Base-by-base conservation (phyloP, 768 basidiomycete genomes). In the Suillus sp. region DNA sequence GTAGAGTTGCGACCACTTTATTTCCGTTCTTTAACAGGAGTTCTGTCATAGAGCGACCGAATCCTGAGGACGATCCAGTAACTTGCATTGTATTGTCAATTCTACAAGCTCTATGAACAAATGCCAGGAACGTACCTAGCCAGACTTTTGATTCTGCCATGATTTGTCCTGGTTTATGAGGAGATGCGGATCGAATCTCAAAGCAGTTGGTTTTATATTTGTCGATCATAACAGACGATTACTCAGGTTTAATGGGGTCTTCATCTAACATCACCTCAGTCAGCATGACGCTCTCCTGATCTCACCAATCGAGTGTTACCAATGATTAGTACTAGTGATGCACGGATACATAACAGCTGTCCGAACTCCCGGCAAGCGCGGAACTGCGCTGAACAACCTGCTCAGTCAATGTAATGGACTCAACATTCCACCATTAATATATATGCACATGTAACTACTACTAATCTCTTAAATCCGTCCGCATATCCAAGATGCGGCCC, bases 1-100 rank as follows among this genome's bases (percentile, higher is more conserved):
- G 78, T 30, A 78, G 68, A 25, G 80, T 79, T 18, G 81, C 80
- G 59, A 79, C 71, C 54, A 71, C 79, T 8, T 54, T 74, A 59
- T 78, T 77, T 30, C 78, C 79, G 3, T 69, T 67, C 16, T 57
- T 59, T 22, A 81, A 73, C 16, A 71, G 73, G 22, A 45, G 40
- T 61, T 77, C 72, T 14, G 70, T 69, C 63, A 75, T 69, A 20
- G 63, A 37, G 10, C 71, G 73, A 1, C 79, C 79, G 54, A 80
- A 73, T 34, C 78, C 78, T 3, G 75, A 67, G 3, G 74, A 76
- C 1, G 77, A 62, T 22, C 78, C 78, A 27, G 77, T 78, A 40
- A 78, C 80, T 78, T 22, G 34, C 13, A 34, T 40, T 11, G n/a
- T 34, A 16, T 16, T 38, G 38, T 64, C 18, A 50, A 47, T 35